Conservation (phyloP, 805 yeast genomes). For the Candida endomychidarum region DNA sequence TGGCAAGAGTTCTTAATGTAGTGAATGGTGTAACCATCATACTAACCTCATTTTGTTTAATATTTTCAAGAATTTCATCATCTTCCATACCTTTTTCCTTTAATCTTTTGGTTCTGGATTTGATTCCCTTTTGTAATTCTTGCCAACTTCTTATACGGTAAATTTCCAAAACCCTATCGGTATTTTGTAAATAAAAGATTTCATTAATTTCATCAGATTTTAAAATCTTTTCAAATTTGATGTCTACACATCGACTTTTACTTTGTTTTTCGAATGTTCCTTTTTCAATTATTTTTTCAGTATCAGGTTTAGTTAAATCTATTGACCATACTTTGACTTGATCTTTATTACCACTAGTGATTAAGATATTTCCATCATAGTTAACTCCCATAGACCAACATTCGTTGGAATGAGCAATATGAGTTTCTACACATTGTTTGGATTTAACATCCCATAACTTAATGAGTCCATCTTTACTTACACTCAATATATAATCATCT, state of each 20-base stretch:
- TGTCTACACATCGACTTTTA: slow-evolving; percentile 63
- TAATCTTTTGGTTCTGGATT: slow-evolving; percentile 75
- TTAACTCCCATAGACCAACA: slow-evolving; percentile 79
- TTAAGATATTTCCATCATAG: slow-evolving; percentile 39
- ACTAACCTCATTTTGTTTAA: slow-evolving; percentile 48
- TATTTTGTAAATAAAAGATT: slow-evolving; percentile 69
- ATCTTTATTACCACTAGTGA: slow-evolving; percentile 79
- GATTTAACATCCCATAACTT: slow-evolving; percentile 92
- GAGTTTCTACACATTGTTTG: slow-evolving; percentile 91
- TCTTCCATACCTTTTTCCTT: slow-evolving; percentile 62
- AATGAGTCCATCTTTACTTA: slow-evolving; percentile 85
- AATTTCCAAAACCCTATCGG: slow-evolving; percentile 77
- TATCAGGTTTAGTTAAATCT: slow-evolving; percentile 53
- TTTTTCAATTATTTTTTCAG: slow-evolving; percentile 47
- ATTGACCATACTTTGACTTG: slow-evolving; percentile 82
- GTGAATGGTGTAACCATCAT: slow-evolving; percentile 70
- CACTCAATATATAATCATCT: slow-evolving; percentile 71
- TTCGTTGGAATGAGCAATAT: slow-evolving; percentile 89
- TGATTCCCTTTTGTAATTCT: slow-evolving; percentile 75
- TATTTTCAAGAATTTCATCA: slow-evolving; percentile 51
- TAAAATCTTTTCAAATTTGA: slow-evolving; percentile 46
- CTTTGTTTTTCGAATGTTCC: slow-evolving; percentile 78
- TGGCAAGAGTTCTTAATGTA: slow-evolving; percentile 60
- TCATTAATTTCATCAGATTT: slow-evolving; percentile 36
- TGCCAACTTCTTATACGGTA: slow-evolving; percentile 74